phyloP scores from a whole-genome alignment of 768 basidiomycete species.

The Termitomyces sp. region DNA sequence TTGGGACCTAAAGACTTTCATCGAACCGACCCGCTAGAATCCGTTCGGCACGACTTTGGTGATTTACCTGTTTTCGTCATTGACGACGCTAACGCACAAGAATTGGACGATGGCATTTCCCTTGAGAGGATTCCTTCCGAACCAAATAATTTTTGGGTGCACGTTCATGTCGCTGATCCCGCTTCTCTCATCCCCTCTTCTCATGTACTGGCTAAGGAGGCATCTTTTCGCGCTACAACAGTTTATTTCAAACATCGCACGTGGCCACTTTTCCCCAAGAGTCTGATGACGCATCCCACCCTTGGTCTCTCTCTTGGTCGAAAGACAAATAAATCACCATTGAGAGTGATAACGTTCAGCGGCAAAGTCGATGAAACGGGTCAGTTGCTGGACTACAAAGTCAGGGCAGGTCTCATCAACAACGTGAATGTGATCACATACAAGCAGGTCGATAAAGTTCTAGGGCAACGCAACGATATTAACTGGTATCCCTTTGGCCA shows the following conservation, averaged over 20 bases:
- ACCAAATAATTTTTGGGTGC: conserved; percentile 68
- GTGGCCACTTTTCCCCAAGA: conserved; percentile 68
- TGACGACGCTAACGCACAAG: conserved; percentile 73
- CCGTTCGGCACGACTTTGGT: conserved; percentile 84
- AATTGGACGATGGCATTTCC: conserved; percentile 93
- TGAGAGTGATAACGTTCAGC: conserved; percentile 78
- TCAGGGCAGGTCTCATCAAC: conserved; percentile 68
- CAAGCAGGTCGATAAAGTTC: conserved; percentile 50
- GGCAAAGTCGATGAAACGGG: conserved; percentile 57
- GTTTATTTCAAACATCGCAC: conserved; percentile 63
- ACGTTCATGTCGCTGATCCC: conserved; percentile 92
- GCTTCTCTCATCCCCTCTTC: conserved; percentile 70
- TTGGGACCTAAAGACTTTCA: conserved; percentile 65
- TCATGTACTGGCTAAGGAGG: conserved; percentile 56
- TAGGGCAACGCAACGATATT: conserved; percentile 24
- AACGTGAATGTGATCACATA: conserved; percentile 67
- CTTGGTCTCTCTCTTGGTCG: conserved; percentile 37
- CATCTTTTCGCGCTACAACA: conserved; percentile 45
- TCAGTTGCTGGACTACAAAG: conserved; percentile 60
- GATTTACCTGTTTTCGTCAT: conserved; percentile 78
- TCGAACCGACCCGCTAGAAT: conserved; percentile 55
- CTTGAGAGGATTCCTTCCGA: conserved; percentile 62
- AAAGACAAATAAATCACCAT: conserved; percentile 27
- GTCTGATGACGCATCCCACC: conserved; percentile 38
- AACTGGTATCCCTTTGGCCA: conserved; percentile 40